Evolutionary conservation across 1,284 basidiomycete species (phyloP).

Genomic region (Nidula niveotomentosa): DNA sequence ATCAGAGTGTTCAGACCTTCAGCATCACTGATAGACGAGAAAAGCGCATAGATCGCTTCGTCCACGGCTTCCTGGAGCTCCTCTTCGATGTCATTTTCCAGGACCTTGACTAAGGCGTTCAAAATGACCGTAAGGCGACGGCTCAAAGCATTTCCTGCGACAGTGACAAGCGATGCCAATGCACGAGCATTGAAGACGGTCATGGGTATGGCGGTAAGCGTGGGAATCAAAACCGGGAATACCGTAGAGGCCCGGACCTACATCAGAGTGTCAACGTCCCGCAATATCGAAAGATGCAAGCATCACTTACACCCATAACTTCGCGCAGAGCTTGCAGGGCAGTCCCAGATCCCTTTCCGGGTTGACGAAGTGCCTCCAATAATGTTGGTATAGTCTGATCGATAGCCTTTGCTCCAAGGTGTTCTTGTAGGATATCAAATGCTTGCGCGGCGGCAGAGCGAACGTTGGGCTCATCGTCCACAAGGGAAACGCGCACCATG

Average conservation of each 20-base stretch:
- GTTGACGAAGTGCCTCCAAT: constrained; percentile 89
- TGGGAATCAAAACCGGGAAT: constrained; percentile 98
- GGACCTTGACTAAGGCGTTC: constrained; percentile 70
- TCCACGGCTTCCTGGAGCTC: constrained; percentile 75
- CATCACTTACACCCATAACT: constrained; percentile 81
- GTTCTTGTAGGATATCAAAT: constrained; percentile 92
- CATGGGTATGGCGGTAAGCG: constrained; percentile 89
- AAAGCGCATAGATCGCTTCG: constrained; percentile 71
- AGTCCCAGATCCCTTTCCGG: constrained; percentile 91
- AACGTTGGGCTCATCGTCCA: constrained; percentile 89
- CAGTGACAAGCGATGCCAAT: constrained; percentile 87
- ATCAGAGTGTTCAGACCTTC: constrained; percentile 90
- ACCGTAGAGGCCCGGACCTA: constrained; percentile 91
- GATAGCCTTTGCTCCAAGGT: constrained; percentile 89
- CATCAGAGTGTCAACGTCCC: constrained; percentile 1
- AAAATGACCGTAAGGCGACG: constrained; percentile 79
- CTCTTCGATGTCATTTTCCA: constrained; percentile 67
- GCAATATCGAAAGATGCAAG: background rate
- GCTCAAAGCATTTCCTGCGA: constrained; percentile 90
- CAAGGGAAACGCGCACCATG: constrained; percentile 83
- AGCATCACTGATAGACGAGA: constrained; percentile 77
- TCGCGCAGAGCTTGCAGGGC: constrained; percentile 92
- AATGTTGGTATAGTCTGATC: constrained; percentile 97
- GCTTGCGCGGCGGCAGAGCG: constrained; percentile 91
- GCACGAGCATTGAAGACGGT: constrained; percentile 96